Conservation (phyloP, 2,329 filamentous ascomycete species). For the Pyrenophora teres region DNA sequence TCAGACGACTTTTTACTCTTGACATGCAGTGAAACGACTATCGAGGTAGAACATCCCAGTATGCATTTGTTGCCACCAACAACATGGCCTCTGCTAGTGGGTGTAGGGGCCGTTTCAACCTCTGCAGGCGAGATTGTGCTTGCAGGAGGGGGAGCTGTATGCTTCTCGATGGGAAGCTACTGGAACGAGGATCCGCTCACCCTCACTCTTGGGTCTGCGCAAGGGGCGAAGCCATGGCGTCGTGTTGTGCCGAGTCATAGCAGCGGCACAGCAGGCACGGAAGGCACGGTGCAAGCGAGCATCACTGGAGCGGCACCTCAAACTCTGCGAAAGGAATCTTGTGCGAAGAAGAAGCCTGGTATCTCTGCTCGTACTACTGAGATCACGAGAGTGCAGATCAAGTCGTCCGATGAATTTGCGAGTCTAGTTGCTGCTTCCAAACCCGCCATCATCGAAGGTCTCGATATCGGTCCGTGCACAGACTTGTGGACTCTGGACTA, state of each 20-base stretch:
- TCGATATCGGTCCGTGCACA: conserved; percentile 70
- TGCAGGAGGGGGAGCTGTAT: conserved; percentile 80
- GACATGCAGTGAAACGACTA: conserved; percentile 20
- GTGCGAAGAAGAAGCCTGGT: conserved; percentile 9
- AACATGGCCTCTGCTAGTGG: conserved; percentile 71
- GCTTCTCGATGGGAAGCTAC: conserved; percentile 87
- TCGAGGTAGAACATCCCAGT: conserved; percentile 26
- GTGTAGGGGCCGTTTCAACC: conserved; percentile 62
- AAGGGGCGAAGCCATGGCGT: conserved; percentile 27
- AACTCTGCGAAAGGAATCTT: conserved; percentile 14
- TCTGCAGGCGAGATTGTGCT: conserved; percentile 61
- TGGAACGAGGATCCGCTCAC: conserved; percentile 63
- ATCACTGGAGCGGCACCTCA: conserved; percentile 12
- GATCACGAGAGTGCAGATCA: conserved; percentile 60
- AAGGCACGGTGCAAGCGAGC: conserved; percentile 12
- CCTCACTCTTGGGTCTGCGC: conserved; percentile 21
- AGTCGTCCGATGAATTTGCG: conserved; percentile 62
- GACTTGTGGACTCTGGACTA: conserved; percentile 71
- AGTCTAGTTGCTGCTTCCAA: conserved; percentile 61
- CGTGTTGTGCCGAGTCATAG: conserved; percentile 13
- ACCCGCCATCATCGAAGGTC: conserved; percentile 68
- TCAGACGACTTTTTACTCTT: conserved; percentile 38
- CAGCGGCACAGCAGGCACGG: conserved; percentile 16
- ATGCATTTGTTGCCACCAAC: conserved; percentile 28
- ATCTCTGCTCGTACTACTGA: conserved; percentile 16